Percentiles rank a stretch among this genome's conserved stretches.
phyloP scores from a whole-genome alignment of 2,329 filamentous ascomycete genomes.

The Diaporthe sp. region DNA sequence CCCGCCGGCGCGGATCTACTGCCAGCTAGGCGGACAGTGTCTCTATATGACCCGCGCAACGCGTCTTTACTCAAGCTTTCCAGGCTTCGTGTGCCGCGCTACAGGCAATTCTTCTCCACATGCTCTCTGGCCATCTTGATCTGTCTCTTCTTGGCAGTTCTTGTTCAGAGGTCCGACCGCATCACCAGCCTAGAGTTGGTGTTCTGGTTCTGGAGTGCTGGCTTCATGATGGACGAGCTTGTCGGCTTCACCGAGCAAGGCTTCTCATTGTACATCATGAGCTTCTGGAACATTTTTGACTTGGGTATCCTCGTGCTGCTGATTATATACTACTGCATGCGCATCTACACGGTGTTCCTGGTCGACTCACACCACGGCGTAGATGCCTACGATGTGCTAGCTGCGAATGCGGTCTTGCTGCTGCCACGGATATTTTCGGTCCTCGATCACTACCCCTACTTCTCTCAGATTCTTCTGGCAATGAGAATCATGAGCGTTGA shows the following conservation, averaged over 20 bases:
- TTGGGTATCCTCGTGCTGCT: slow-evolving; percentile 89
- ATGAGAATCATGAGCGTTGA: slow-evolving; percentile 96
- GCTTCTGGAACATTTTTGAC: slow-evolving; percentile 97
- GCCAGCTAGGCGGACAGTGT: slow-evolving; percentile 78
- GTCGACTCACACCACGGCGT: slow-evolving; percentile 82
- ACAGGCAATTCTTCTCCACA: slow-evolving; percentile 91
- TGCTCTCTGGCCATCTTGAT: slow-evolving; percentile 88
- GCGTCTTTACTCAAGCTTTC: slow-evolving; percentile 94
- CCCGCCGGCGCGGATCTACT: slow-evolving; percentile 46
- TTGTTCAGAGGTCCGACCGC: slow-evolving; percentile 79
- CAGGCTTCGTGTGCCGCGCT: slow-evolving; percentile 89
- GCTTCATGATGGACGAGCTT: slow-evolving; percentile 96
- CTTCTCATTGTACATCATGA: slow-evolving; percentile 96
- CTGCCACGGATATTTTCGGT: slow-evolving; percentile 94
- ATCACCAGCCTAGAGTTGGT: slow-evolving; percentile 89
- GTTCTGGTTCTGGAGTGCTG: slow-evolving; percentile 98
- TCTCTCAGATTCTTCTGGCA: slow-evolving; percentile 93
- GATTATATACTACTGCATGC: slow-evolving; percentile 90
- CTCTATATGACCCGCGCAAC: slow-evolving; percentile 89
- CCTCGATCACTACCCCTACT: slow-evolving; percentile 95
- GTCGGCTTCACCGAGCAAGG: slow-evolving; percentile 98
- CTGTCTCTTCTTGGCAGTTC: slow-evolving; percentile 86
- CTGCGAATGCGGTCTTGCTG: slow-evolving; percentile 89
- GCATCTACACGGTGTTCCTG: slow-evolving; percentile 88
- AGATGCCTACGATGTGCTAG: slow-evolving; percentile 92